Conservation (phyloP, 441 rosid species). For the Omphalea diandra region DNA sequence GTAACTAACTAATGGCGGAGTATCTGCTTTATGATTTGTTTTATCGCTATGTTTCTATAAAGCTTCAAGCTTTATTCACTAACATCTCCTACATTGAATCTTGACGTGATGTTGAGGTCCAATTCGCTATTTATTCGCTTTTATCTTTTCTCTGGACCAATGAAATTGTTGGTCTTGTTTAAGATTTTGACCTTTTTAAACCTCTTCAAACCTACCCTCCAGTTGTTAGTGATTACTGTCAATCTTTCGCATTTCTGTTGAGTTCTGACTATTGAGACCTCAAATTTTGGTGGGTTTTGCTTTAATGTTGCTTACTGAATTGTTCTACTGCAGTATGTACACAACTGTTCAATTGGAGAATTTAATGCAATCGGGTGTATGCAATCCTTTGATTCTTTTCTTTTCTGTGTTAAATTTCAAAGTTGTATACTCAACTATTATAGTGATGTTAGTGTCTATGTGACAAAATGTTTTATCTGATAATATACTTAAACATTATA, state of each 20-base stretch:
- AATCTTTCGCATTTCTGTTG: background rate
- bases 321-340: background rate
- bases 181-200: too few relatives aligned
- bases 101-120: too few relatives aligned
- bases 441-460: background rate
- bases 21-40: background rate
- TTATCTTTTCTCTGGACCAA: background rate
- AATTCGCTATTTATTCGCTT: background rate
- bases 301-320: background rate
- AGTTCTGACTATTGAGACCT: background rate
- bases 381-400: background rate
- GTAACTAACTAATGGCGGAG: background rate
- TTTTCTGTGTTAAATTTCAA: background rate
- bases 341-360: slow-evolving; percentile 16
- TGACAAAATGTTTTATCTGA: background rate
- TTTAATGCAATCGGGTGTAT: background rate
- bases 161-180: background rate
- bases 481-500: background rate
- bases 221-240: too few relatives aligned
- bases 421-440: background rate
- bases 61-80: slow-evolving; percentile 16
- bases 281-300: background rate
- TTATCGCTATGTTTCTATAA: background rate
- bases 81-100: slow-evolving; percentile 9
- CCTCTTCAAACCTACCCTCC: too few relatives aligned